Conservation (phyloP, 176 grass and related monocot genomes). For the Saccharum officinarum region DNA sequence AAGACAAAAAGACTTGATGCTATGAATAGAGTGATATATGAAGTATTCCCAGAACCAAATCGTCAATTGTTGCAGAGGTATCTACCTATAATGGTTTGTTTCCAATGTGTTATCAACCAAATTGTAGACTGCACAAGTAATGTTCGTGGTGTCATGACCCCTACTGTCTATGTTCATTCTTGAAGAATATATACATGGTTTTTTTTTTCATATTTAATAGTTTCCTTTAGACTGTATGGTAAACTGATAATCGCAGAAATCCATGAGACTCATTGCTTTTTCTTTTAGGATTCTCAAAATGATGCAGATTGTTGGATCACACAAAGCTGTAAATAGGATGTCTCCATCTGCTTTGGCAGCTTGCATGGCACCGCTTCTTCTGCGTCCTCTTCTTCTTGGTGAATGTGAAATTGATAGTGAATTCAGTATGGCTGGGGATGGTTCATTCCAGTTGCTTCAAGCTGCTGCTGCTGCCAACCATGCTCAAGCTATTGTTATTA, state of each 20-base stretch:
- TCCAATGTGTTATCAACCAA: slow-evolving; percentile 21
- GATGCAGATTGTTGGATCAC: slow-evolving; percentile 78
- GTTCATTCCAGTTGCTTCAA: slow-evolving; percentile 88
- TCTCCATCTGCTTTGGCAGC: slow-evolving; percentile 81
- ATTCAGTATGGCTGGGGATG: slow-evolving; percentile 77
- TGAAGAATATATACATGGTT: neutral
- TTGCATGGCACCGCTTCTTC: slow-evolving; percentile 96
- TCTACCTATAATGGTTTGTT: slow-evolving; percentile 9
- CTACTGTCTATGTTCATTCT: slow-evolving; percentile 24
- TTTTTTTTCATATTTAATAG: slow-evolving; percentile 10
- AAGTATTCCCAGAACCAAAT: slow-evolving; percentile 88
- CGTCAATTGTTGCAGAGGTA: slow-evolving; percentile 79
- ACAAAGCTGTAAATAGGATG: slow-evolving; percentile 92
- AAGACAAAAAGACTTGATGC: slow-evolving; percentile 59
- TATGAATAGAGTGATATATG: slow-evolving; percentile 75
- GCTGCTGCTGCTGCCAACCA: slow-evolving; percentile 93
- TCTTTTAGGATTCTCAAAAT: slow-evolving; percentile 94
- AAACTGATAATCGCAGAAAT: slow-evolving; percentile 17
- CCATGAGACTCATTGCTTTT: slow-evolving; percentile 35
- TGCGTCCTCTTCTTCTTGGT: slow-evolving; percentile 82
- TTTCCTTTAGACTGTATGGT: slow-evolving; percentile 16
- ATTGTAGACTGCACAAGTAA: neutral
- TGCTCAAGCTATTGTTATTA: slow-evolving; percentile 93
- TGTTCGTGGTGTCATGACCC: neutral
- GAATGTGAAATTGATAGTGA: slow-evolving; percentile 77